Conservation (phyloP, 345 rosid genomes). For the Eucalyptus tenuipes region DNA sequence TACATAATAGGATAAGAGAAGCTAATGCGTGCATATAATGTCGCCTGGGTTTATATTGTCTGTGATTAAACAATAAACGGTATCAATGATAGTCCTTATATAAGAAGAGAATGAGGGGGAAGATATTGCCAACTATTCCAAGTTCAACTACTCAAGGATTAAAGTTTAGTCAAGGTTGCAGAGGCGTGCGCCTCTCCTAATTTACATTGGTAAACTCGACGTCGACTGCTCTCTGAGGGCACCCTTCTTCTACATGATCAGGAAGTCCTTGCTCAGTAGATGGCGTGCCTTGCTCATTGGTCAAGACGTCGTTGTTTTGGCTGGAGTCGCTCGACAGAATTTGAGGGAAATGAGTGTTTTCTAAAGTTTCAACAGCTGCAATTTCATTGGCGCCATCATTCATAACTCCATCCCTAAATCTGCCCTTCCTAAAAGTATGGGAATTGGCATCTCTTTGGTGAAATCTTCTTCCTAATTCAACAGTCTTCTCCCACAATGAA, state of each 20-base stretch:
- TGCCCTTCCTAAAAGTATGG: background rate
- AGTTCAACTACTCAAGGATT: no score
- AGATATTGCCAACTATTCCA: background rate
- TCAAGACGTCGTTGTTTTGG: no score
- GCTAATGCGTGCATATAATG: background rate
- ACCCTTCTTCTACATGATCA: background rate
- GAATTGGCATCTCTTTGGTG: background rate
- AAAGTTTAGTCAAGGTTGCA: background rate
- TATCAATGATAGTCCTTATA: background rate
- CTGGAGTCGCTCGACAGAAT: background rate
- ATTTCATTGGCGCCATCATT: background rate
- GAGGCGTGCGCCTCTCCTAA: background rate
- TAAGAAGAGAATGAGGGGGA: background rate
- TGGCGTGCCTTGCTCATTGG: background rate
- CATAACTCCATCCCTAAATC: background rate
- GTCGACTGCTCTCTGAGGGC: background rate
- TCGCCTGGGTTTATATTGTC: background rate
- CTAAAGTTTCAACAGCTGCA: background rate
- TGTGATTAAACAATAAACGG: no score
- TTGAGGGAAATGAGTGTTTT: background rate
- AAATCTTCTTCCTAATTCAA: background rate
- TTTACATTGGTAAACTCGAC: background rate
- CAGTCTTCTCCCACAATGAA: background rate
- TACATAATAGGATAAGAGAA: background rate
- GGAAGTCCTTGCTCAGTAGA: background rate